Evolutionary conservation across 495 filamentous ascomycete species (phyloP).

Genomic region (Platismatia glauca): DNA sequence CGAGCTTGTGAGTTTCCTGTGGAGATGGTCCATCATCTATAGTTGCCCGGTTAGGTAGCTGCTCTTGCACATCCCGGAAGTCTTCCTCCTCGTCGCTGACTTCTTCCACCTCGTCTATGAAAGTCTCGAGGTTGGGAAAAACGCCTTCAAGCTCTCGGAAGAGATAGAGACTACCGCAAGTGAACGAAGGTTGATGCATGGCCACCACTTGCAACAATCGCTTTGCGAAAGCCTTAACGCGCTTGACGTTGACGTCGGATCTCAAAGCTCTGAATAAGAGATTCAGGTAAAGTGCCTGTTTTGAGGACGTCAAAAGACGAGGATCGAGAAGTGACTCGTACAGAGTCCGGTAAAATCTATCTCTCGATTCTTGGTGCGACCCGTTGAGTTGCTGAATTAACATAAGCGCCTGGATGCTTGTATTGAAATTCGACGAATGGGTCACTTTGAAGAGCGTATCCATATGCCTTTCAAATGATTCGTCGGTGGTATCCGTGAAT

Average conservation of each 20-base stretch:
- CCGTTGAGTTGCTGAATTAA: slow-evolving; percentile 86
- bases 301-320: slow-evolving; percentile 78
- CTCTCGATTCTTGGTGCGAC: slow-evolving; percentile 65
- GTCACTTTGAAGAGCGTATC: slow-evolving; percentile 91
- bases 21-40: slow-evolving; percentile 21
- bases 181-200: slow-evolving; percentile 85
- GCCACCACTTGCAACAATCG: slow-evolving; percentile 76
- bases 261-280: slow-evolving; percentile 80
- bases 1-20: not conserved
- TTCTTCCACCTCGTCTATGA: slow-evolving; percentile 66
- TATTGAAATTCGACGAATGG: slow-evolving; percentile 98
- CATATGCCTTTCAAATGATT: slow-evolving; percentile 74
- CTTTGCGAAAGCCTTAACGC: slow-evolving; percentile 92
- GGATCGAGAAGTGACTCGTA: slow-evolving; percentile 93
- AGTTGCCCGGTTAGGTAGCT: slow-evolving; percentile 27
- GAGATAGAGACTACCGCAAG: slow-evolving; percentile 80
- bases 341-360: slow-evolving; percentile 88
- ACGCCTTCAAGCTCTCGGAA: slow-evolving; percentile 68
- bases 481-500: slow-evolving; percentile 72
- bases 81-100: slow-evolving; percentile 60
- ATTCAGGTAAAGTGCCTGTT: slow-evolving; percentile 91
- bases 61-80: slow-evolving; percentile 60
- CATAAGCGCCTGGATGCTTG: slow-evolving; percentile 90
- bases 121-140: slow-evolving; percentile 63
- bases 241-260: slow-evolving; percentile 73